Base-by-base conservation (phyloP, 345 rosid genomes). In the Moricandia arvensis region DNA sequence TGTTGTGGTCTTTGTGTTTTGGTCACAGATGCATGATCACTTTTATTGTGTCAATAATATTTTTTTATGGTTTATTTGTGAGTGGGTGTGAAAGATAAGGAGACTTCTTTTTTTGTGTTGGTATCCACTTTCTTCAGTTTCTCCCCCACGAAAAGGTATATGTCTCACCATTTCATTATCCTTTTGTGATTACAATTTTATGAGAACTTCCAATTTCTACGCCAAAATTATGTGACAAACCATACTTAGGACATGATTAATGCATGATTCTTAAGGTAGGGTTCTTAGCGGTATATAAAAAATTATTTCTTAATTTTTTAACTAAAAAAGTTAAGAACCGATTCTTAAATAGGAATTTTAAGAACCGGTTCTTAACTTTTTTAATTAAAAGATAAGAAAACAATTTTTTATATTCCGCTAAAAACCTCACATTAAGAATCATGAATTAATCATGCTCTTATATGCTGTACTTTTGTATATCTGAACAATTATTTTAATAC, bases 11-110 rank as follows among this genome's bases (percentile, higher is more conserved):
- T 59, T 31, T 73, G 51, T 66, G 68, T 67, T 73, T 43, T 53
- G 71, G 81, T 79, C 79, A 68, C 64, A 63, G 64, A 63, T 63
- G 66, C 41, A 65, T 77, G 75, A 63, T 73, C 49, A 58, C 35
- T 66, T 51, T 21, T 45, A 6, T 17, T 77, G 76, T 66, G 26
- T 55, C 31, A 59, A 72, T 53, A 51, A 72, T 73, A 59, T 72
- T 37, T 6, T 21, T 79, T 21, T 53, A 72, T 54, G 53, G 30
- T 68, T 66, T 38, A 51, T 72, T 54, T 59, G 24, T 62, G 78
- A 68, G 70, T 73, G 81, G 78, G 61, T 73, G 43, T 73, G 70
- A 72, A 38, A 68, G 81, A 79, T 66, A 62, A 73, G 70, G 74
- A 66, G 60, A 71, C 72, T 35, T 69, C 21, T 49, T 45, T 27